phyloP scores from a whole-genome alignment of 163 green algal genomes.

The Scenedesmus sp. region DNA sequence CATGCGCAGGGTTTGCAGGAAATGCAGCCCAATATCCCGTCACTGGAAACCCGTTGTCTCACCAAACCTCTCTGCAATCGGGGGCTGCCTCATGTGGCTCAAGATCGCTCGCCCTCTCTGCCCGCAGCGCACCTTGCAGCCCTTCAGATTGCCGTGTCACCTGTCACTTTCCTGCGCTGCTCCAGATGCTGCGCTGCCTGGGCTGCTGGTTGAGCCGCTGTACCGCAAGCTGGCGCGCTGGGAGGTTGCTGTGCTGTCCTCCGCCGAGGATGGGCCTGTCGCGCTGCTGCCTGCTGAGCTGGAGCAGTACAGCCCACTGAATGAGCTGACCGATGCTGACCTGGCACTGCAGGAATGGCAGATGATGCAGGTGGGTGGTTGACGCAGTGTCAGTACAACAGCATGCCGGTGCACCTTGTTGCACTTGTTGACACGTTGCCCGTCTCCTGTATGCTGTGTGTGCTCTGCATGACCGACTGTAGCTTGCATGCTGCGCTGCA shows the following conservation, averaged over 20 bases:
- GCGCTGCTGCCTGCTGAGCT: constrained; percentile 51
- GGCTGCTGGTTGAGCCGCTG: constrained; percentile 42
- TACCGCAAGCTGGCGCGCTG: constrained; percentile 46
- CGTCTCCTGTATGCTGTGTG: not conserved
- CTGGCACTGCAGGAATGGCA: constrained; percentile 40
- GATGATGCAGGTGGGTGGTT: constrained; percentile 43
- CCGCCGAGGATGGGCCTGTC: constrained; percentile 31
- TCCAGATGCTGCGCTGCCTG: not conserved
- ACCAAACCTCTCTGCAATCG: too few species aligned
- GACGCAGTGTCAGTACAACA: too few species aligned
- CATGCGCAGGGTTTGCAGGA: not conserved
- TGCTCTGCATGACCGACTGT: too few species aligned
- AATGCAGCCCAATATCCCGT: too few species aligned
- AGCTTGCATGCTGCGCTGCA: not conserved
- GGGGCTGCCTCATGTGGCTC: too few species aligned
- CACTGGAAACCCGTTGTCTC: too few species aligned
- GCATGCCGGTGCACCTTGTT: not conserved
- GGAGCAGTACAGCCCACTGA: constrained; percentile 20
- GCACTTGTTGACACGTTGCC: too few species aligned
- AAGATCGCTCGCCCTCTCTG: too few species aligned
- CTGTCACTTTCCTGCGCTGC: not conserved
- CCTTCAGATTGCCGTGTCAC: too few species aligned
- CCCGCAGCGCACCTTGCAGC: too few species aligned
- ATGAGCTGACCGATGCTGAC: constrained; percentile 28
- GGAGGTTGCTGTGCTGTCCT: constrained; percentile 35